Base-by-base conservation (phyloP, 768 basidiomycete genomes). In the Boletus vinaceobasis region DNA sequence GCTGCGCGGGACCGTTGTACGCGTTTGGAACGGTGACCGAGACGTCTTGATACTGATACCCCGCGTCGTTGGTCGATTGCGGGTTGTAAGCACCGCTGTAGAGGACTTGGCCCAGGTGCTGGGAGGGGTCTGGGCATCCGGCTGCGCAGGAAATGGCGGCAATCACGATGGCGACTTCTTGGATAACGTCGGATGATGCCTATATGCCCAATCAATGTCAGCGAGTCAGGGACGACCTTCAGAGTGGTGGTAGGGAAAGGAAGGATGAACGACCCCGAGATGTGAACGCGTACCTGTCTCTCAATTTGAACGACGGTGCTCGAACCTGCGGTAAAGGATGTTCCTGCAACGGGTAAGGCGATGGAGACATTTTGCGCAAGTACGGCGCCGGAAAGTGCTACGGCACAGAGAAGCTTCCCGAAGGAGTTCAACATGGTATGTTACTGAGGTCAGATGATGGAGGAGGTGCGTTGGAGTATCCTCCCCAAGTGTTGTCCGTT, bases 301-400 rank as follows among this genome's bases (percentile, higher is more conserved):
- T 75, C 73, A 9, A 82, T 57, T 51, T 75, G 65, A 1, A 82
- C 67, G 9, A 57, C 65, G 31, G 81, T 26, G 15, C 54, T 53
- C 2, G 62, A 52, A 19, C 77, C 77, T 23, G 71, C 65, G 1
- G 33, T 13, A 8, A 83, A 63, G 14, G 59, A 49, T 3, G 70
- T 54, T 6, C 71, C 73, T 3, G 66, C 48, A 1, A 52, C 19
- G 2, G 82, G 82, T 4, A 46, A 50, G 5, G 71, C 65, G 46
- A 83, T 76, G 27, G 38, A 31, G 7, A 74, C 58, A 26, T 57
- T 54, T 52, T 84, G 81, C 3, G 76, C 79, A 26, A 77, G 48
- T 5, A 67, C 72, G 21, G 61, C n/a, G 29, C 58, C 21, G 4
- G 55, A 53, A 42, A 63, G 42, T 4, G 52, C 53, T 0, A 32